Evolutionary conservation across 1,284 basidiomycete genomes (phyloP), one percentile per base, ranked within the genome.

Genomic region (Fomitopsis schrenkii): DNA sequence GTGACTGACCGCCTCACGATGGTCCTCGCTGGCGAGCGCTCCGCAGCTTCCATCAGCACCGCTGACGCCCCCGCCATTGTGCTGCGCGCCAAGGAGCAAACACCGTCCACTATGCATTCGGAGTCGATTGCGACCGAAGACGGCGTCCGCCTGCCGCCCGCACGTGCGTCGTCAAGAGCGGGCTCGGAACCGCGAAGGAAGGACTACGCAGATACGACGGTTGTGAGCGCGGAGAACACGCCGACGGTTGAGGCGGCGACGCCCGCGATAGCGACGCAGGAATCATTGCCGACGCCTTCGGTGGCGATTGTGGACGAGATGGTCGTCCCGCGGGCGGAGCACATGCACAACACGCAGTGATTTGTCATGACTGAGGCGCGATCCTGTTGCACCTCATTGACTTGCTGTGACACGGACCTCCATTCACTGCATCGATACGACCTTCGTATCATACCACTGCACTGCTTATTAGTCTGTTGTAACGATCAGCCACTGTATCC

Each of bases 1-100:
- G 92, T 96, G 15, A 83, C 88, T 70, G 80, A 87, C 60, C 81
- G 86, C 59, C 77, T 97, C 1, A 83, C 86, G 46, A 80, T 83
- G 36, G 93, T 90, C 1, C 79, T 96, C 35, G 82, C 82, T 19
- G 76, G 76, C 66, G 79, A 80, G 50, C 60, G 36, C 40, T 36
- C 41, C 22, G 36, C 45, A 4, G 19, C 45, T 5, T 40, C 42
- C 28, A 22, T 22, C 26, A 36, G 38, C 15, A 17, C 42, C 14
- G 41, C 22, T 19, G 45, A 14, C 45, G 19, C 28, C 5, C 2
- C 19, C 28, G 48, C 48, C 28, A 22, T 50, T 12, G 48, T 50
- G 19, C 48, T 40, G 36, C 28, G 19, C 33, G 46, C 38, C 38
- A 46, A n/a, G 38, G 60, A 10, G 59, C 50, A 41, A n/a, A 48